Conservation (phyloP, 495 filamentous ascomycete genomes). For the Penicillium ochrochloron region DNA sequence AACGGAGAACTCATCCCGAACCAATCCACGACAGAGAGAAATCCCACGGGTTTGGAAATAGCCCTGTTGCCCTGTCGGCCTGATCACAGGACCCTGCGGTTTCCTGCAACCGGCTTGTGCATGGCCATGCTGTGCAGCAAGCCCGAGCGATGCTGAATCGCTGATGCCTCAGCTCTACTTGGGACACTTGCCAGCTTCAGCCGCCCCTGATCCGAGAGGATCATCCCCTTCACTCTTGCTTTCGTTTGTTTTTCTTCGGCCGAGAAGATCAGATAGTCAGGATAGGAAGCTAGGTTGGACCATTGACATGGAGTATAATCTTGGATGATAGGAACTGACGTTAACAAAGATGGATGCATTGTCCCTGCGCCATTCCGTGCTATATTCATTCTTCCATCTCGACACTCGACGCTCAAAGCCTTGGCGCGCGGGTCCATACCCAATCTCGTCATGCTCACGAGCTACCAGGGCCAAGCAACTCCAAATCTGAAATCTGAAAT, state of each 20-base stretch:
- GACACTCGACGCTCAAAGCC: conserved; percentile 4
- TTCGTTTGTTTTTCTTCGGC: not conserved
- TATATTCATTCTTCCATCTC: not conserved
- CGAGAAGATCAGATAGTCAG: not conserved
- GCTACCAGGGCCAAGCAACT: not conserved
- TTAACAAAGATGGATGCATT: not conserved
- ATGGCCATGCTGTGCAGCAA: conserved; percentile 15
- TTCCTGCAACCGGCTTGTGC: conserved; percentile 4
- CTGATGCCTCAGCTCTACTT: not conserved
- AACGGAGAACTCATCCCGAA: conserved; percentile 12
- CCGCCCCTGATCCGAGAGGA: not conserved
- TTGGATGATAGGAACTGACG: not conserved
- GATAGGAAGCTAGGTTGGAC: not conserved
- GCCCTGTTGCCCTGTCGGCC: not conserved
- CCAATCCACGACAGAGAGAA: not conserved
- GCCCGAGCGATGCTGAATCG: conserved; percentile 12
- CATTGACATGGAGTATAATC: too few species aligned
- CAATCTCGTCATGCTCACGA: conserved; percentile 8
- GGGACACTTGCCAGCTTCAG: conserved; percentile 4
- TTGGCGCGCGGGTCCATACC: conserved; percentile 23
- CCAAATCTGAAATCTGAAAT: not conserved
- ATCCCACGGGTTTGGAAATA: conserved; percentile 13
- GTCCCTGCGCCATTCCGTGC: not conserved
- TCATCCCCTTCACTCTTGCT: not conserved
- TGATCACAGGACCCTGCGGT: conserved; percentile 23